A percentile compares a stretch with the other conserved stretches of the same genome.
phyloP scores from a whole-genome alignment of 2,329 filamentous ascomycete species.

The Ceratocystis cacaofunesta region DNA sequence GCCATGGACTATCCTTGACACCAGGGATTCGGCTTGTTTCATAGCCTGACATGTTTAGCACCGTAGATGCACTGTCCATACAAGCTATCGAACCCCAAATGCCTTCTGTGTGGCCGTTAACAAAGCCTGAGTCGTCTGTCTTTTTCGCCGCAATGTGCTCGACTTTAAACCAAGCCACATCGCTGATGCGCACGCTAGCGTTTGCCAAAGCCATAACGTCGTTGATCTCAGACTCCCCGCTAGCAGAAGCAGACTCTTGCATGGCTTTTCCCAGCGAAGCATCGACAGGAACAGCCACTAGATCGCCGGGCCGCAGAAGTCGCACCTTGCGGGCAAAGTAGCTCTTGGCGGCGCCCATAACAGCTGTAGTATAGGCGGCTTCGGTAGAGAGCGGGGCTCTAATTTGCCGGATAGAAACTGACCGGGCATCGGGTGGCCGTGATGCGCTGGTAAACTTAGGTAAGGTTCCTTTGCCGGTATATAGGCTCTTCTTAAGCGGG shows the following conservation, averaged over 20 bases:
- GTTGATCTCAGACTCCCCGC: conserved; percentile 49
- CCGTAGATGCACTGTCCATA: conserved; percentile 73
- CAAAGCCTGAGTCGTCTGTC: conserved; percentile 36
- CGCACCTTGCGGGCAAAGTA: conserved; percentile 75
- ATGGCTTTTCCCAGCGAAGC: conserved; percentile 68
- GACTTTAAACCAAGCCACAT: conserved; percentile 86
- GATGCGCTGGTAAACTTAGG: conserved; percentile 40
- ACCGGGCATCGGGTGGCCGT: conserved; percentile 46
- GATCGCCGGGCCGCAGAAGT: conserved; percentile 71
- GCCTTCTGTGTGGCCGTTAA: conserved; percentile 40
- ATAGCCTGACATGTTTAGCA: conserved; percentile 83
- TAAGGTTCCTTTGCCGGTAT: conserved; percentile 37
- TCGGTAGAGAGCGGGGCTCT: conserved; percentile 82
- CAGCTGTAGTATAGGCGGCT: conserved; percentile 65
- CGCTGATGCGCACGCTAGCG: conserved; percentile 29
- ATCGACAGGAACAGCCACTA: conserved; percentile 81
- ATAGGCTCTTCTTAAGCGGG: conserved; percentile 42
- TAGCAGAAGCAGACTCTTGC: conserved; percentile 49
- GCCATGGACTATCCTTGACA: conserved; percentile 64
- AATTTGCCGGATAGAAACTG: conserved; percentile 78
- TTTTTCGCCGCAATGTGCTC: conserved; percentile 51
- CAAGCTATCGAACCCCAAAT: conserved; percentile 76
- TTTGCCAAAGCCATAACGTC: conserved; percentile 41
- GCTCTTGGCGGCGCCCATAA: conserved; percentile 73
- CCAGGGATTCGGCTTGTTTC: conserved; percentile 69